These are phyloP conservation scores for Colletotrichum lupini DNA, from an alignment of 2,329 filamentous ascomycete genomes.

Conservation along the genomic window DNA sequence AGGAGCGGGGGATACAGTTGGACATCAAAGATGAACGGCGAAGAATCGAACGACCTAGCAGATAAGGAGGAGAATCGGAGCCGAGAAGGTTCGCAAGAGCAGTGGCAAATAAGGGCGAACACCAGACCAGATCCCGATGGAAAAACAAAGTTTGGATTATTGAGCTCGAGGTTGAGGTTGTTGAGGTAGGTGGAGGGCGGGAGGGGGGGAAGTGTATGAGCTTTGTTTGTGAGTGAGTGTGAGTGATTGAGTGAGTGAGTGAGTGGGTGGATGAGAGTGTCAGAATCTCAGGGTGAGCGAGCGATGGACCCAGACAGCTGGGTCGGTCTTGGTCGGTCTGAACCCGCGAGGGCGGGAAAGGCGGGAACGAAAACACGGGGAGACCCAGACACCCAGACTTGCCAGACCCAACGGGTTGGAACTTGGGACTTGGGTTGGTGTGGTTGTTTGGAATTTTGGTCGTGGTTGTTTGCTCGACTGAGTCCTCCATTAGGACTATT, in stretches of 20 bases:
- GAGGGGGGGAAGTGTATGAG: not conserved
- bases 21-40: not conserved
- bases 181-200: not conserved
- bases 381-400: conserved; percentile 8
- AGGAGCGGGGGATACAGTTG: not conserved
- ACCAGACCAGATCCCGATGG: not conserved
- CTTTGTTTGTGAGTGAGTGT: conserved; percentile 5
- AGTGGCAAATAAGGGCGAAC: not conserved
- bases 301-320: conserved; percentile 23
- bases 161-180: not conserved
- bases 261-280: not conserved
- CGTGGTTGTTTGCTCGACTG: not conserved
- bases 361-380: conserved; percentile 32
- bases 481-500: not conserved
- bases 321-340: conserved; percentile 29
- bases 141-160: conserved; percentile 15
- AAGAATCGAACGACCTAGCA: conserved; percentile 1
- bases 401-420: conserved; percentile 28
- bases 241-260: not conserved
- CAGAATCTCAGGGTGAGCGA: not conserved
- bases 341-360: conserved; percentile 33
- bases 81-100: not conserved
- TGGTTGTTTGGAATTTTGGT: conserved; percentile 9
- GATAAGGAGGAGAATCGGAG: not conserved
- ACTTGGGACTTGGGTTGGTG: conserved; percentile 16